phyloP scores from a whole-genome alignment of 305 asterid species.

The Fraxinus greggii region DNA sequence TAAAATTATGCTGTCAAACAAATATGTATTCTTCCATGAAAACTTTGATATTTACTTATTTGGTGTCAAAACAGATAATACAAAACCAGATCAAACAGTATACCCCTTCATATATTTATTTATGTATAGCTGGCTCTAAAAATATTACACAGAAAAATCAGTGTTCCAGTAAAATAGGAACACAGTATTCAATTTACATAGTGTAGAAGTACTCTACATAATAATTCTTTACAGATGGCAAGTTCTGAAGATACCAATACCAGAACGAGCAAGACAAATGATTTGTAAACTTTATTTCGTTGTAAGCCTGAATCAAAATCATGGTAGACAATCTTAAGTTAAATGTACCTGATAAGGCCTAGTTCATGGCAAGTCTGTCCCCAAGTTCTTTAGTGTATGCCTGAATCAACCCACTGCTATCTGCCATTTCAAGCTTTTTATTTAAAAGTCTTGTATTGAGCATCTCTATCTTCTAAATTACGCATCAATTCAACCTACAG shows the following conservation, averaged over 20 bases:
- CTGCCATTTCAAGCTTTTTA: conserved; percentile 64
- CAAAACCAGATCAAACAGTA: not conserved
- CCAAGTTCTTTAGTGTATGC: conserved; percentile 31
- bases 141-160: not conserved
- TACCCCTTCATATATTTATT: not conserved
- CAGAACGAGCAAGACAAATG: conserved; percentile 2
- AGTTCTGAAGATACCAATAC: conserved; percentile 5
- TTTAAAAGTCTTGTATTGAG: conserved; percentile 62
- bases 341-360: conserved; percentile 15
- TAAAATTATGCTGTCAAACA: not conserved
- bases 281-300: not conserved
- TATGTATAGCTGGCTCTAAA: not conserved
- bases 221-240: not conserved
- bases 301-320: too few relatives aligned
- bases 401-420: conserved; percentile 36
- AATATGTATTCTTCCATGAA: not conserved
- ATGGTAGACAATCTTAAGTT: too few relatives aligned
- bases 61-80: not conserved
- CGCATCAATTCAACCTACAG: conserved; percentile 66
- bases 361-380: conserved; percentile 25
- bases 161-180: not conserved
- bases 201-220: not conserved
- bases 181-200: conserved; percentile 6
- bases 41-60: not conserved
- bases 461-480: conserved; percentile 65